phyloP scores from a whole-genome alignment of 768 basidiomycete species.

The Mycena sanguinolenta region DNA sequence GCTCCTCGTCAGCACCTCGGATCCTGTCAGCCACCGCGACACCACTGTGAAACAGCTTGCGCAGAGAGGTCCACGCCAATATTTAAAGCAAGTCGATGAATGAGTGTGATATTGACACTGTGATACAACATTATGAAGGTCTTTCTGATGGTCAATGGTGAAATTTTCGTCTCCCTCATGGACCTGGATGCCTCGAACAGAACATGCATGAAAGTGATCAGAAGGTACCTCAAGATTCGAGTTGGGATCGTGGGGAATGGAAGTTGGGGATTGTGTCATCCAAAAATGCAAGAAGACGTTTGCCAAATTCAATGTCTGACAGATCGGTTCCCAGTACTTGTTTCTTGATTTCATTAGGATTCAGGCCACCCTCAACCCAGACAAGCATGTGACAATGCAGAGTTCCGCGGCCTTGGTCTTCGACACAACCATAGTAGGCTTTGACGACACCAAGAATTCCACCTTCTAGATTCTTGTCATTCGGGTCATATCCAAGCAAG shows the following conservation, averaged over 20 bases:
- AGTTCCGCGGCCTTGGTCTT: constrained; percentile 27
- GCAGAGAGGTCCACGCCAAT: constrained; percentile 30
- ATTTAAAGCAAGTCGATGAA: constrained; percentile 43
- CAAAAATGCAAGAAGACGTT: constrained; percentile 15
- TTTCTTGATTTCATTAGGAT: constrained; percentile 22
- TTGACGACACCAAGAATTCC: too few relatives aligned
- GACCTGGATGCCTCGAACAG: constrained; percentile 14
- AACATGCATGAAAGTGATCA: constrained; percentile 14
- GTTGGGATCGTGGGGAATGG: constrained; percentile 2
- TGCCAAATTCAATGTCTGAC: constrained; percentile 4
- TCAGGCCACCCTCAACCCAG: too few relatives aligned
- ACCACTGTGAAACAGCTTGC: constrained; percentile 3
- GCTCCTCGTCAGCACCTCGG: constrained; percentile 10
- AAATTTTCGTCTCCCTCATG: not conserved
- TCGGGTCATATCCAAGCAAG: too few relatives aligned
- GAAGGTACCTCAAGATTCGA: not conserved
- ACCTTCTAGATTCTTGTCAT: too few relatives aligned
- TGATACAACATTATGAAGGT: constrained; percentile 28
- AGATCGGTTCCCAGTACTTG: not conserved
- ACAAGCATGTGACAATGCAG: constrained; percentile 30
- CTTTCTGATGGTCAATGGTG: constrained; percentile 4
- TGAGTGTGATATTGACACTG: constrained; percentile 44
- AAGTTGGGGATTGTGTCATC: constrained; percentile 26
- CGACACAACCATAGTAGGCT: constrained; percentile 28
- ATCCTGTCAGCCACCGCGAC: constrained; percentile 7